Evolutionary conservation across 1,139 yeast species (phyloP).

Genomic region (Candida smagusa): DNA sequence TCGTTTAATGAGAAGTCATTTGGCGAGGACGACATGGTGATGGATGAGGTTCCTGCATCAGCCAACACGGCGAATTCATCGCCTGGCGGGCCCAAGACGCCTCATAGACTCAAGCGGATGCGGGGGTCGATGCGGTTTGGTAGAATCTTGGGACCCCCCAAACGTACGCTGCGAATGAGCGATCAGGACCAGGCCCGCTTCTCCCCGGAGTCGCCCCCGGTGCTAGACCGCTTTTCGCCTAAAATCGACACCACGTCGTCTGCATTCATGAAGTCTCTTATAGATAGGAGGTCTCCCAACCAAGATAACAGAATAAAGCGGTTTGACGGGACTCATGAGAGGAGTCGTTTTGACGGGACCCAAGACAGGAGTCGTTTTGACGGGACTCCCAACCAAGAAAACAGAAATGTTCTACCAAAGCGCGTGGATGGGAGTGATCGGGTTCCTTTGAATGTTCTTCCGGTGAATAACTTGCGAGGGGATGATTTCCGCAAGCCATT

Average conservation of each 20-base stretch:
- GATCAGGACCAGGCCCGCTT: constrained; percentile 9
- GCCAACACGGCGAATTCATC: constrained; percentile 8
- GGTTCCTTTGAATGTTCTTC: constrained; percentile 7
- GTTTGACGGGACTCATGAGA: no score
- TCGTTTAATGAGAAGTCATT: constrained; percentile 1
- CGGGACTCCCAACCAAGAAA: constrained; percentile 2
- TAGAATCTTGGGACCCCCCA: constrained; percentile 38
- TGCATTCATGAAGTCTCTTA: constrained; percentile 9
- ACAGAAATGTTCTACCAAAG: constrained; percentile 3
- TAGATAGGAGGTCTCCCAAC: constrained; percentile 7
- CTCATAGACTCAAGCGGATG: constrained; percentile 15
- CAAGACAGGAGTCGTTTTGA: no score
- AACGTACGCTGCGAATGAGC: constrained; percentile 28
- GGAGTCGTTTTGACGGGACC: no score
- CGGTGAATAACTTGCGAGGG: constrained; percentile 1
- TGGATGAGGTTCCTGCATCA: constrained; percentile 8
- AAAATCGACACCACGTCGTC: constrained; percentile 7
- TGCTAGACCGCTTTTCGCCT: constrained; percentile 15
- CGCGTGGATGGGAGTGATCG: constrained; percentile 4
- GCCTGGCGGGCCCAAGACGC: background rate
- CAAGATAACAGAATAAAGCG: background rate
- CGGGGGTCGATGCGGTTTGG: constrained; percentile 35
- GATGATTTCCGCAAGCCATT: constrained; percentile 5
- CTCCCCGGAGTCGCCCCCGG: constrained; percentile 11
- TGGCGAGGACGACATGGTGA: constrained; percentile 8